Conservation (phyloP, 1,284 basidiomycete genomes). For the Peniophora sp. region DNA sequence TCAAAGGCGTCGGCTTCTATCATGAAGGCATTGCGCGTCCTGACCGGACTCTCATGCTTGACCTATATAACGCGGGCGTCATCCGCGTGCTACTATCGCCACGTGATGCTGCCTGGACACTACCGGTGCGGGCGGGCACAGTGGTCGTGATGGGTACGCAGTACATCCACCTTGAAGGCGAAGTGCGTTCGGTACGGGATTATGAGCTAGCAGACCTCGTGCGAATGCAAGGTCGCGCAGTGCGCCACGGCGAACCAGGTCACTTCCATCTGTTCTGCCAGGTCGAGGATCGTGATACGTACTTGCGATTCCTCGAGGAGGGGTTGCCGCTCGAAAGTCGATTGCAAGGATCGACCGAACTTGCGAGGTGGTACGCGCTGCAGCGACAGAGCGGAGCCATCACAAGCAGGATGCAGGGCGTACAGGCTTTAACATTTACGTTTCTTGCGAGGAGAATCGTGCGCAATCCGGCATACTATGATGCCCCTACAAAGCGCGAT, state of each 20-base stretch:
- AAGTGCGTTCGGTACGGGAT: slow-evolving; percentile 58
- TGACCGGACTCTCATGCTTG: slow-evolving; percentile 76
- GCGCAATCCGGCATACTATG: slow-evolving; percentile 87
- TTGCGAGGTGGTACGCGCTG: slow-evolving; percentile 47
- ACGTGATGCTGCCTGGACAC: slow-evolving; percentile 78
- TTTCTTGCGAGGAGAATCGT: slow-evolving; percentile 67
- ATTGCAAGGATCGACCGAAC: slow-evolving; percentile 45
- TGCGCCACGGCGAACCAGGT: slow-evolving; percentile 54
- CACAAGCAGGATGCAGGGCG: slow-evolving; percentile 55
- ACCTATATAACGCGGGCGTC: slow-evolving; percentile 77
- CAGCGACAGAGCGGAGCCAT: slow-evolving; percentile 32
- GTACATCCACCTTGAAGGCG: slow-evolving; percentile 48
- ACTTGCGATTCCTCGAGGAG: slow-evolving; percentile 75
- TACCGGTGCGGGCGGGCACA: slow-evolving; percentile 73
- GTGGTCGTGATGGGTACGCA: slow-evolving; percentile 94
- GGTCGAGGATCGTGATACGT: slow-evolving; percentile 70
- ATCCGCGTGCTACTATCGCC: slow-evolving; percentile 81
- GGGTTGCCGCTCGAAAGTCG: slow-evolving; percentile 87
- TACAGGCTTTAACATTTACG: slow-evolving; percentile 78
- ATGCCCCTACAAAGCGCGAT: slow-evolving; percentile 35
- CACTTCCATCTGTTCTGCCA: slow-evolving; percentile 86
- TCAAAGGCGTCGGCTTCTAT: slow-evolving; percentile 88
- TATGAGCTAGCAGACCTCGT: slow-evolving; percentile 80
- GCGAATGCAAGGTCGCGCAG: slow-evolving; percentile 86
- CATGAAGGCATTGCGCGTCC: slow-evolving; percentile 63